Conservation (phyloP, 75 land plant genomes). For the Picea sitchensis region DNA sequence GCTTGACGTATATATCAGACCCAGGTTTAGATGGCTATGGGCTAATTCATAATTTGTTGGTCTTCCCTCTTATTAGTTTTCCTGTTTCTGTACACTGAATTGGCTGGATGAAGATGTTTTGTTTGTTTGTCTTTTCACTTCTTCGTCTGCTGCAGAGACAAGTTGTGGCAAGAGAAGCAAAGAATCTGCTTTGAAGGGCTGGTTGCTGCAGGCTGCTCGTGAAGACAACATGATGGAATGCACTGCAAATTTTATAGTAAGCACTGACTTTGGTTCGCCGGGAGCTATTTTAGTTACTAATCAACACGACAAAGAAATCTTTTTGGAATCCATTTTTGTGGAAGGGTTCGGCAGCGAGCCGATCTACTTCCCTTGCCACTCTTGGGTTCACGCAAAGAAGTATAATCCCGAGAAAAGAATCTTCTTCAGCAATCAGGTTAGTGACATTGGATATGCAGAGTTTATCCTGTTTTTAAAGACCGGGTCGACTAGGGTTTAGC, state of each 20-base stretch:
- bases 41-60: too few relatives aligned
- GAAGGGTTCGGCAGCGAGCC: slow-evolving; percentile 41
- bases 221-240: slow-evolving; percentile 32
- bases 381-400: slow-evolving; percentile 73
- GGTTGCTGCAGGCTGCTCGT: slow-evolving; percentile 29
- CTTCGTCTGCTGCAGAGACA: slow-evolving; percentile 28
- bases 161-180: slow-evolving; percentile 40
- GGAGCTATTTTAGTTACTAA: slow-evolving; percentile 69
- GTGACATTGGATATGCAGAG: background rate
- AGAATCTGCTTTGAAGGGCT: slow-evolving; percentile 43
- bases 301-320: slow-evolving; percentile 64
- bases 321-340: slow-evolving; percentile 46
- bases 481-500: background rate
- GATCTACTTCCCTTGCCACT: slow-evolving; percentile 71
- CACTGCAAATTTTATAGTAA: slow-evolving; percentile 56
- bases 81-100: too few relatives aligned
- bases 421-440: slow-evolving; percentile 73
- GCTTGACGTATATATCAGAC: too few relatives aligned
- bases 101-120: background rate
- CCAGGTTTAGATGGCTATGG: too few relatives aligned
- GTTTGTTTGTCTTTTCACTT: background rate
- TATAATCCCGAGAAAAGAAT: slow-evolving; percentile 53
- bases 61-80: too few relatives aligned
- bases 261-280: slow-evolving; percentile 55
- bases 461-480: too few relatives aligned